Evolutionary conservation across 2,329 filamentous ascomycete genomes (phyloP).

Genomic region (Fusarium transvaalense): DNA sequence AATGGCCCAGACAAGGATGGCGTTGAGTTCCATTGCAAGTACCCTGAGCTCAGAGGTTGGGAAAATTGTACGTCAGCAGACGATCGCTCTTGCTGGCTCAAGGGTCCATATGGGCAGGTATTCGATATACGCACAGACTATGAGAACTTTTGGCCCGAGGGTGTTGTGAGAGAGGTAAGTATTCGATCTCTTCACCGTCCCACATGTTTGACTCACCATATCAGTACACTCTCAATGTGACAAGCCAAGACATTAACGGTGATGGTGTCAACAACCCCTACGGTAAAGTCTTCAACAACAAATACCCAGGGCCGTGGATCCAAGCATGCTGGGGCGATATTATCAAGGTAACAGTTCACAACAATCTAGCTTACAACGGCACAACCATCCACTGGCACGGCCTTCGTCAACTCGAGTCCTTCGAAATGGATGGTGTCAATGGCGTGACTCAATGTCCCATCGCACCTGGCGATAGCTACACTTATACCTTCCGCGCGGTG

Average conservation of each 20-base stretch:
- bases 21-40: background rate
- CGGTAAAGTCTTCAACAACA: conserved; percentile 40
- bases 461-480: conserved; percentile 32
- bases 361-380: conserved; percentile 21
- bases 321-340: conserved; percentile 50
- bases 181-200: accelerated
- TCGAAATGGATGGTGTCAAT: conserved; percentile 45
- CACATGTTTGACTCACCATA: accelerated
- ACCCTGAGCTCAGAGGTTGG: conserved; percentile 12
- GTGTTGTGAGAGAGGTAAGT: conserved; percentile 6
- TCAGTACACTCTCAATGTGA: conserved; percentile 6
- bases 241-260: conserved; percentile 16
- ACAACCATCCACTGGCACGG: conserved; percentile 46
- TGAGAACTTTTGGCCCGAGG: conserved; percentile 18
- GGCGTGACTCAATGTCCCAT: conserved; percentile 44
- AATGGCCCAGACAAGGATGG: conserved; percentile 9
- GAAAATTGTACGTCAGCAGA: background rate
- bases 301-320: conserved; percentile 48
- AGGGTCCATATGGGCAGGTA: background rate
- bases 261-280: conserved; percentile 14
- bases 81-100: conserved; percentile 12
- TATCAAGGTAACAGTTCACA: conserved; percentile 13
- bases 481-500: conserved; percentile 32
- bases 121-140: conserved; percentile 4
- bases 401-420: conserved; percentile 33